phyloP scores from a whole-genome alignment of 129 eudicot genomes.

The Centella asiatica region DNA sequence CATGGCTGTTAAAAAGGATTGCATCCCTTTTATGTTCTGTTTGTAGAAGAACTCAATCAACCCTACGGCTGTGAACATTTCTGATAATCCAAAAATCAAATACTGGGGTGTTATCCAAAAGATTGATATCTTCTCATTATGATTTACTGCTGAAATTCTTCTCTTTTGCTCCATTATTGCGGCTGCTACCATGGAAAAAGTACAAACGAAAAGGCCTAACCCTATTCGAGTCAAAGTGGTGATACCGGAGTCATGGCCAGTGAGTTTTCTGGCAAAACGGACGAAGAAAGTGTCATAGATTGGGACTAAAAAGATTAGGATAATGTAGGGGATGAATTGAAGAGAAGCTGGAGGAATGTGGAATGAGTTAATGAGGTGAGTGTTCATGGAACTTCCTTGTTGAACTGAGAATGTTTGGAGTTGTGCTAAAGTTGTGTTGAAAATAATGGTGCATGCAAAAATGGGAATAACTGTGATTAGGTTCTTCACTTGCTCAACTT shows the following conservation, averaged over 20 bases:
- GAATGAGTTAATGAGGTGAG: conserved; percentile 51
- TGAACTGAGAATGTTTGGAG: conserved; percentile 96
- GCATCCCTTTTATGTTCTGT: conserved; percentile 75
- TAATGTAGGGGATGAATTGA: conserved; percentile 87
- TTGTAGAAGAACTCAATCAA: conserved; percentile 89
- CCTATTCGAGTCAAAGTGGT: conserved; percentile 81
- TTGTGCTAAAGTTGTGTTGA: conserved; percentile 87
- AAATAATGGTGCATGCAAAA: conserved; percentile 78
- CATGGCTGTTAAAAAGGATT: conserved; percentile 69
- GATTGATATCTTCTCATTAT: conserved; percentile 37
- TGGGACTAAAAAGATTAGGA: conserved; percentile 78
- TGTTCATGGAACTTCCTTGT: conserved; percentile 92
- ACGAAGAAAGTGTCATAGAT: conserved; percentile 63
- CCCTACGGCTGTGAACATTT: conserved; percentile 96
- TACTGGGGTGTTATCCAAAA: conserved; percentile 92
- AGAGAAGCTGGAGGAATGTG: conserved; percentile 93
- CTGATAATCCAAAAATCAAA: conserved; percentile 77
- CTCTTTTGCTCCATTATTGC: conserved; percentile 72
- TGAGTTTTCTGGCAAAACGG: conserved; percentile 62
- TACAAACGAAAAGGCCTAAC: conserved; percentile 56
- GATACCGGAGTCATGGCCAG: conserved; percentile 68
- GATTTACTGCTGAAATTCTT: conserved; percentile 29
- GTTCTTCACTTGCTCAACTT: conserved; percentile 79
- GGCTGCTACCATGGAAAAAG: conserved; percentile 87
- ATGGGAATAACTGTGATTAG: conserved; percentile 73